Conservation (phyloP, 352 stramenopile species). For the Globisporangium orthogonon region DNA sequence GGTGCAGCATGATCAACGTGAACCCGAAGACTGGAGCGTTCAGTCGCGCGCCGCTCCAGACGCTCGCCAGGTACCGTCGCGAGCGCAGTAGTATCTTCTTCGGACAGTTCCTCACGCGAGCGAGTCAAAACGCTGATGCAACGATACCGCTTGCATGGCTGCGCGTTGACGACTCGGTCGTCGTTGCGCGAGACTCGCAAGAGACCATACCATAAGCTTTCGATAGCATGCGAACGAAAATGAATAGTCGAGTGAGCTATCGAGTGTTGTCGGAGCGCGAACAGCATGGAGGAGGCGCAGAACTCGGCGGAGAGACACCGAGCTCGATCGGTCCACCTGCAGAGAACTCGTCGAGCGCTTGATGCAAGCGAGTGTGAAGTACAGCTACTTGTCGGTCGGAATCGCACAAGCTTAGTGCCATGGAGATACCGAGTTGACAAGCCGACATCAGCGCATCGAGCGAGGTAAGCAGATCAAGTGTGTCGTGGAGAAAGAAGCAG, state of each 20-base stretch:
- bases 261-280: no score
- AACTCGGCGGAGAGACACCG: no score
- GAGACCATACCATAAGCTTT: neutral
- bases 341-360: no score
- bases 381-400: no score
- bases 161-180: conserved; percentile 19
- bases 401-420: no score
- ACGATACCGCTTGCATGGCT: conserved; percentile 28
- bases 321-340: no score
- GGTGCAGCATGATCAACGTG: conserved; percentile 84
- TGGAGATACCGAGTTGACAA: no score
- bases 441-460: no score
- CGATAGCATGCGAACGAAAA: neutral
- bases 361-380: no score
- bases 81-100: conserved; percentile 79
- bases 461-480: no score
- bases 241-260: neutral
- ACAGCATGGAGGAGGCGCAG: no score
- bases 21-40: conserved; percentile 61
- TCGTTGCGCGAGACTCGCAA: conserved; percentile 16
- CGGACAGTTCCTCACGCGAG: conserved; percentile 59
- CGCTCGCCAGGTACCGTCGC: conserved; percentile 67
- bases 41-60: conserved; percentile 47
- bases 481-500: no score
- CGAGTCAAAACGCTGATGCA: neutral